Evolutionary conservation across 371 early-diverging fungal species (phyloP).

Genomic region (Mortierella sp.): DNA sequence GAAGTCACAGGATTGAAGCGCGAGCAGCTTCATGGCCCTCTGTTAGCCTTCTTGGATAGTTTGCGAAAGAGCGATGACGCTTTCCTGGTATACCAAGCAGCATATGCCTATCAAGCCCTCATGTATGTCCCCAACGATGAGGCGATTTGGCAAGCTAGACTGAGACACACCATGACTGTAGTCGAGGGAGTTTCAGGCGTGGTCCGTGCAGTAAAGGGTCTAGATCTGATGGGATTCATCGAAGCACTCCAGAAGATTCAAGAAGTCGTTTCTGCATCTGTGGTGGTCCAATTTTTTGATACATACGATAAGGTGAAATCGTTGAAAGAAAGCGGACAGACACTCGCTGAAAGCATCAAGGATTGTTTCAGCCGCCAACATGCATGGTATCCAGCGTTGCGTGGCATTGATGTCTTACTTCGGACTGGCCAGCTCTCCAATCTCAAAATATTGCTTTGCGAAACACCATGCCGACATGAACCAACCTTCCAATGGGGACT

Average conservation of each 20-base stretch:
- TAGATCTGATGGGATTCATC: neutral
- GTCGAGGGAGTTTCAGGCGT: no score
- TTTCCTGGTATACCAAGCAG: slow-evolving; percentile 15
- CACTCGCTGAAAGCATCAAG: neutral
- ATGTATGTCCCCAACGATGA: neutral
- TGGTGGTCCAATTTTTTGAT: neutral
- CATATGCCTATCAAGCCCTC: slow-evolving; percentile 13
- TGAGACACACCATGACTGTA: neutral
- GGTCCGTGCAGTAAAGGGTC: neutral
- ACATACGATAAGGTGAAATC: neutral
- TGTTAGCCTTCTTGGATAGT: neutral
- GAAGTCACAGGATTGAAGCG: slow-evolving; percentile 8
- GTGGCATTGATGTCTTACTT: no score
- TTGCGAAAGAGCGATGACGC: slow-evolving; percentile 6
- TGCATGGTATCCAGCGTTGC: no score
- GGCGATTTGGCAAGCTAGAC: neutral
- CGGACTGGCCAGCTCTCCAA: neutral
- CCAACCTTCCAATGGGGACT: neutral
- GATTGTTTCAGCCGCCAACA: neutral
- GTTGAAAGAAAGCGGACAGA: neutral
- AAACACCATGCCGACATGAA: neutral
- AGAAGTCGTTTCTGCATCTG: neutral
- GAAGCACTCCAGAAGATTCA: neutral
- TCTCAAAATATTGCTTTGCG: neutral
- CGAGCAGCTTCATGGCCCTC: slow-evolving; percentile 7